Conservation (phyloP, 192 early-diverging fungal genomes). For the Tieghemiomyces parasiticus region DNA sequence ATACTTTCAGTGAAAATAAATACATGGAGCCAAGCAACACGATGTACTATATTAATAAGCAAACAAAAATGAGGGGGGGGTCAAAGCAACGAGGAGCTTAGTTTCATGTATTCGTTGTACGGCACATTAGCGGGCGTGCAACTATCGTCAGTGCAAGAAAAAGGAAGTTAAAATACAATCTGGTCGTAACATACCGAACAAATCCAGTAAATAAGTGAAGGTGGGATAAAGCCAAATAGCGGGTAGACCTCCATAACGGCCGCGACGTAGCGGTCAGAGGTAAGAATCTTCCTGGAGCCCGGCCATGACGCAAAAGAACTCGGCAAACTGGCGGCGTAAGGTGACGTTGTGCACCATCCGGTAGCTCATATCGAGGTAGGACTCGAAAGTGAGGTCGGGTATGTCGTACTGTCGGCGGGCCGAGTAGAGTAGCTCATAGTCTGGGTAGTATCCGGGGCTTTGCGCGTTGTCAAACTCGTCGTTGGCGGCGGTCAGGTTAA, state of each 20-base stretch:
- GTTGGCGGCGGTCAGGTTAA: slow-evolving; percentile 20
- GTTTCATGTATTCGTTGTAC: too few species aligned
- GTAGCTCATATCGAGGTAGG: slow-evolving; percentile 2
- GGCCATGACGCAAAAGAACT: slow-evolving; percentile 7
- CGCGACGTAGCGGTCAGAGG: neutral
- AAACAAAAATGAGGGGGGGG: too few species aligned
- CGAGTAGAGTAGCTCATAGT: slow-evolving; percentile 1
- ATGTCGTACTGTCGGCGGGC: slow-evolving; percentile 6
- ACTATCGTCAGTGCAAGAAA: neutral
- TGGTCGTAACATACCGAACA: neutral
- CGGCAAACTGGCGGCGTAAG: slow-evolving; percentile 1
- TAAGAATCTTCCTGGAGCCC: neutral
- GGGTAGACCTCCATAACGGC: neutral
- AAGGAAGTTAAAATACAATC: neutral
- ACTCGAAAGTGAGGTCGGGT: slow-evolving; percentile 7
- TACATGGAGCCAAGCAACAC: too few species aligned
- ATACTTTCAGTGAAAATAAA: too few species aligned
- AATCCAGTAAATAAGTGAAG: neutral
- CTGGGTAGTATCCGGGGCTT: neutral
- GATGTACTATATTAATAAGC: too few species aligned
- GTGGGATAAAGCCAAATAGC: too few species aligned
- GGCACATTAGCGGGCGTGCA: too few species aligned
- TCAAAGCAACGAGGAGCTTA: too few species aligned
- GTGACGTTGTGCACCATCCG: slow-evolving; percentile 6
- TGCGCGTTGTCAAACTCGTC: neutral